These are phyloP conservation scores for Pseudoneurospora amorphoporcata DNA, from an alignment of 495 filamentous ascomycete species.

Conservation along the genomic window DNA sequence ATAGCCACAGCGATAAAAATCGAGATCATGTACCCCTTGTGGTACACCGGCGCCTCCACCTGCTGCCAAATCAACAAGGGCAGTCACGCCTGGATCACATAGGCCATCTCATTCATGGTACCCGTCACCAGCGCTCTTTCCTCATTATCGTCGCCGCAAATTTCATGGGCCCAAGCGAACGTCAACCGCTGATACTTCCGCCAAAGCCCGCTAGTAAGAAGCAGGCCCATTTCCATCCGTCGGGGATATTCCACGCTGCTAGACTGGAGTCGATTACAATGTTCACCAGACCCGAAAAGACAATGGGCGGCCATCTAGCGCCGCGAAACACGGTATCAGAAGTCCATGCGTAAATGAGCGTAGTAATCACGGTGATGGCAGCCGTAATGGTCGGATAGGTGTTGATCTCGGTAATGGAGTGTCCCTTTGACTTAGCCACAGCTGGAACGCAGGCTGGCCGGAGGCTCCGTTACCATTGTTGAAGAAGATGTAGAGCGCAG, in stretches of 20 bases:
- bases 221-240: constrained; percentile 38
- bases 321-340: constrained; percentile 44
- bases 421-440: constrained; percentile 30
- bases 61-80: constrained; percentile 40
- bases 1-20: constrained; percentile 26
- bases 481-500: constrained; percentile 30
- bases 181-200: constrained; percentile 24
- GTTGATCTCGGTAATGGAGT: constrained; percentile 29
- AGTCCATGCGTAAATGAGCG: constrained; percentile 31
- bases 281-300: constrained; percentile 31
- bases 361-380: constrained; percentile 32
- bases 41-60: constrained; percentile 35
- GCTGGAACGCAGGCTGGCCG: constrained; percentile 24
- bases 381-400: constrained; percentile 35
- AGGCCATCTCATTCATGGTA: constrained; percentile 35
- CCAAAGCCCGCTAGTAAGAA: constrained; percentile 36
- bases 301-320: constrained; percentile 42
- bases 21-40: constrained; percentile 35
- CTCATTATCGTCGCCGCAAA: constrained; percentile 40
- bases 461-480: constrained; percentile 21
- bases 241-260: constrained; percentile 31
- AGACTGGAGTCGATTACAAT: constrained; percentile 31
- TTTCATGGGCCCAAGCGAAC: constrained; percentile 44
- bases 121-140: constrained; percentile 43
- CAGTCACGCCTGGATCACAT: constrained; percentile 33